phyloP scores from a whole-genome alignment of 2,329 filamentous ascomycete genomes.

The Emmonsiellopsis sp. region DNA sequence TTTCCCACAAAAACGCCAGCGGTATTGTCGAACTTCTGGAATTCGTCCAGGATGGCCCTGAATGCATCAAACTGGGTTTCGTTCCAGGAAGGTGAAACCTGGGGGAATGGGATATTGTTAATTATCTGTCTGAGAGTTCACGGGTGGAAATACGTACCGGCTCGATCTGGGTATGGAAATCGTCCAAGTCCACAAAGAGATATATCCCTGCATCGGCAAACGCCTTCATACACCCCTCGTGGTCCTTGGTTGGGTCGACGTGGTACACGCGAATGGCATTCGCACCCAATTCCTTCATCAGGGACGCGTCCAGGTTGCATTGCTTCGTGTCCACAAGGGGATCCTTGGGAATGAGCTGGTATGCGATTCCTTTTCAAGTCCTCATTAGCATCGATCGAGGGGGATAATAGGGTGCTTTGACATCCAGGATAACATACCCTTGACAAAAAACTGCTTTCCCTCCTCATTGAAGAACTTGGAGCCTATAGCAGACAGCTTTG shows the following conservation, averaged over 20 bases:
- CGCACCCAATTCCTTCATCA: constrained; percentile 73
- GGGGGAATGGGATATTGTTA: neutral
- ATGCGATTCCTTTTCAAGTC: constrained; percentile 52
- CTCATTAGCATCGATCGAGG: neutral
- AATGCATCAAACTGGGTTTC: constrained; percentile 60
- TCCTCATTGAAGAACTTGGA: constrained; percentile 80
- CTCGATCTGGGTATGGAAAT: constrained; percentile 37
- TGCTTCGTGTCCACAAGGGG: constrained; percentile 68
- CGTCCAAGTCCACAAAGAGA: constrained; percentile 68
- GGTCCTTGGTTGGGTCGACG: constrained; percentile 62
- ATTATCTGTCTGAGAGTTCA: neutral
- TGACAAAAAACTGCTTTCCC: constrained; percentile 75
- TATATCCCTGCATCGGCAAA: constrained; percentile 78
- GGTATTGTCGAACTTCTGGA: constrained; percentile 68
- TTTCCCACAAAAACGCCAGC: constrained; percentile 84
- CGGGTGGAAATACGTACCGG: constrained; percentile 22
- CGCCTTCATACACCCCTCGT: constrained; percentile 70
- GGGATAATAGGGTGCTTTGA: neutral
- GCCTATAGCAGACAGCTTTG: constrained; percentile 54
- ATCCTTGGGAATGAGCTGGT: constrained; percentile 58
- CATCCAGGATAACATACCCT: constrained; percentile 47
- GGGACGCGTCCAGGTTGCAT: constrained; percentile 62
- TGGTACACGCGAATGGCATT: constrained; percentile 87
- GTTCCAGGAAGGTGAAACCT: constrained; percentile 62
- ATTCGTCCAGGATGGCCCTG: constrained; percentile 64